Evolutionary conservation across 2,329 filamentous ascomycete genomes (phyloP), one percentile per base, ranked within the genome.

Genomic region (Hypoxylon sp.): DNA sequence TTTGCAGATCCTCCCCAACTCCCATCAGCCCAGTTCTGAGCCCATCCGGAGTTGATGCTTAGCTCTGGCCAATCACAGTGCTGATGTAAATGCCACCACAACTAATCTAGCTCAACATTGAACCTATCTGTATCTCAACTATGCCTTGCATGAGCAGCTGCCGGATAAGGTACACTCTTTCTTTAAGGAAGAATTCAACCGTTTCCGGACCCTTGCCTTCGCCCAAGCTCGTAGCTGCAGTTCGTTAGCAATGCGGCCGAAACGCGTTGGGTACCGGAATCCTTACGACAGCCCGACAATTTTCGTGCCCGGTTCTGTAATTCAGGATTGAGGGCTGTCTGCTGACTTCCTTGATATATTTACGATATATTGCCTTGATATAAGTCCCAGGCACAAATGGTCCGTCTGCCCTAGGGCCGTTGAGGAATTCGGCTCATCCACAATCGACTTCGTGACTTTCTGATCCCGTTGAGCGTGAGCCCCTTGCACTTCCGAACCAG

Each of bases 331-430:
- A 35, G 20, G 56, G 31, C 22, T 56, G 58, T 58, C 59, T 69
- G 64, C 63, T 72, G 61, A 68, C 68, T 68, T 63, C 25, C 31
- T 60, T 44, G 54, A 57, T 64, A 59, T 61, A 68, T 63, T 69
- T 69, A 67, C 55, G 31, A 65, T 68, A 72, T 73, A 72, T 71
- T 71, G 22, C 56, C 53, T 66, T 35, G 71, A 72, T 71, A 71
- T 70, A 66, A 64, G 37, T 48, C 68, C 42, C 48, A 70, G 48
- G 59, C 62, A 35, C 63, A 61, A 71, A 68, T 72, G 69, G 61
- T 30, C 59, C 35, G 57, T 54, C 48, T 64, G 35, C 58, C 55
- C 33, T 67, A 64, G 42, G 64, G 60, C 27, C 37, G 40, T 44
- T 46, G 22, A 68, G 40, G 42, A 53, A 55, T 68, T 62, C 54